Percentiles rank a stretch among this genome's conserved stretches.
Conservation (phyloP, 1,284 basidiomycete species). For the Meira miltonrushii region DNA sequence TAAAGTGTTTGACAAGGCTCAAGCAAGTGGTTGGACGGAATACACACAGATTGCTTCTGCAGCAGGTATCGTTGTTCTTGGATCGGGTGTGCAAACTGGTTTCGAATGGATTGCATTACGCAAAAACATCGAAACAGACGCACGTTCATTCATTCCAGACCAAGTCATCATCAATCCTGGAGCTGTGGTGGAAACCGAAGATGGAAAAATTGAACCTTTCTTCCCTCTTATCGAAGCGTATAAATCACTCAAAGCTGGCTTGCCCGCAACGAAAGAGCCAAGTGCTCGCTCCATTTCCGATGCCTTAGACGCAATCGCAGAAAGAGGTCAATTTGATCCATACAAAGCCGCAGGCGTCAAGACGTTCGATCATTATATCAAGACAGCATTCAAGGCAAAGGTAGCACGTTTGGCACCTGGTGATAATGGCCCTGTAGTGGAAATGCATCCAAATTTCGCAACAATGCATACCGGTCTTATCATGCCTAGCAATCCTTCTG, state of each 20-base stretch:
- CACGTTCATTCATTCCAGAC: not conserved
- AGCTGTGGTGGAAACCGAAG: slow-evolving; percentile 8
- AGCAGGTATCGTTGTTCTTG: slow-evolving; percentile 34
- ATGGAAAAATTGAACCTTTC: slow-evolving; percentile 19
- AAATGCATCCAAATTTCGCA: slow-evolving; percentile 5
- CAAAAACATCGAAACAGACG: not conserved
- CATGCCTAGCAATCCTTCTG: not conserved
- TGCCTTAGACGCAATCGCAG: slow-evolving; percentile 19
- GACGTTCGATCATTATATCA: slow-evolving; percentile 33
- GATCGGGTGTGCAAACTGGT: slow-evolving; percentile 23
- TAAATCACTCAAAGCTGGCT: slow-evolving; percentile 26
- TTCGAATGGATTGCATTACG: slow-evolving; percentile 37
- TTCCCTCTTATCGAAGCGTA: slow-evolving; percentile 32
- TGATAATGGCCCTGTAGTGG: slow-evolving; percentile 11
- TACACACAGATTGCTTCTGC: slow-evolving; percentile 40
- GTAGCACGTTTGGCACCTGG: slow-evolving; percentile 25
- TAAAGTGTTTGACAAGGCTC: slow-evolving; percentile 31
- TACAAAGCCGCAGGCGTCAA: slow-evolving; percentile 27
- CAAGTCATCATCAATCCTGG: not conserved
- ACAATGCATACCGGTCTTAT: slow-evolving; percentile 4
- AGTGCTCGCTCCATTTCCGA: slow-evolving; percentile 21
- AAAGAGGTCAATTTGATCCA: slow-evolving; percentile 22
- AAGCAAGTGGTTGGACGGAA: slow-evolving; percentile 35
- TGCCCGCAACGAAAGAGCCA: slow-evolving; percentile 17
- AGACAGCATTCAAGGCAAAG: slow-evolving; percentile 26